phyloP scores from a whole-genome alignment of 2,329 filamentous ascomycete species.

The Clonostachys solani region DNA sequence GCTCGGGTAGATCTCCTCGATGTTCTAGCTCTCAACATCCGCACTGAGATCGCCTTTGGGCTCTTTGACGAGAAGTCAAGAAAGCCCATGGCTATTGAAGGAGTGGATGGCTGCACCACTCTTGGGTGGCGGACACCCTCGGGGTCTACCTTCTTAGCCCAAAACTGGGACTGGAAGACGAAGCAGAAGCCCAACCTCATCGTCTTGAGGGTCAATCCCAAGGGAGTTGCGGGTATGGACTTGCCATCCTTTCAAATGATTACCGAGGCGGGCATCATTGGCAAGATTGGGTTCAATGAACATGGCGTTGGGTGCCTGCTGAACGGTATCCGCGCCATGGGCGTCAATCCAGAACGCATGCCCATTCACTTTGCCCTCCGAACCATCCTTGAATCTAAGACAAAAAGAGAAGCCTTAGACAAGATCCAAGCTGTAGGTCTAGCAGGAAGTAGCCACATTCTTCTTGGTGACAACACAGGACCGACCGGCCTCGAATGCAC shows the following conservation, averaged over 20 bases:
- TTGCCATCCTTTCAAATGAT: conserved; percentile 47
- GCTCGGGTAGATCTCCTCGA: conserved; percentile 38
- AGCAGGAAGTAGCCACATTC: conserved; percentile 6
- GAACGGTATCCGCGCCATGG: conserved; percentile 56
- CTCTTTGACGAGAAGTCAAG: conserved; percentile 29
- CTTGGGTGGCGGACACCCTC: conserved; percentile 34
- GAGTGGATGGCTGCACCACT: conserved; percentile 50
- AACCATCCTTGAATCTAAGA: conserved; percentile 46
- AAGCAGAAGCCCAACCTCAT: conserved; percentile 47
- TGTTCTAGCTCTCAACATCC: conserved; percentile 53
- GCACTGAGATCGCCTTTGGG: conserved; percentile 54
- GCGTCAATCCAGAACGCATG: conserved; percentile 43
- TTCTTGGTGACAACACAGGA: conserved; percentile 3
- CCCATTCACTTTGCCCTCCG: conserved; percentile 61
- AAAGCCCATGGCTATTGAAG: conserved; percentile 3
- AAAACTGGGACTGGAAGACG: conserved; percentile 62
- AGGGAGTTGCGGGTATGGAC: conserved; percentile 10
- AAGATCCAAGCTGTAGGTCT: conserved; percentile 1
- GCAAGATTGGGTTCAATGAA: conserved; percentile 64
- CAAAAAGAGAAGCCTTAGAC: conserved; percentile 7
- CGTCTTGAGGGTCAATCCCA: conserved; percentile 36
- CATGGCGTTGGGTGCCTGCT: conserved; percentile 53
- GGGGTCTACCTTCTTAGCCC: conserved; percentile 31
- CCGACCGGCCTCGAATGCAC: conserved; percentile 6
- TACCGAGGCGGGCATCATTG: conserved; percentile 58